phyloP scores from a whole-genome alignment of 1,139 yeast species.

The Candida sanyaensis region DNA sequence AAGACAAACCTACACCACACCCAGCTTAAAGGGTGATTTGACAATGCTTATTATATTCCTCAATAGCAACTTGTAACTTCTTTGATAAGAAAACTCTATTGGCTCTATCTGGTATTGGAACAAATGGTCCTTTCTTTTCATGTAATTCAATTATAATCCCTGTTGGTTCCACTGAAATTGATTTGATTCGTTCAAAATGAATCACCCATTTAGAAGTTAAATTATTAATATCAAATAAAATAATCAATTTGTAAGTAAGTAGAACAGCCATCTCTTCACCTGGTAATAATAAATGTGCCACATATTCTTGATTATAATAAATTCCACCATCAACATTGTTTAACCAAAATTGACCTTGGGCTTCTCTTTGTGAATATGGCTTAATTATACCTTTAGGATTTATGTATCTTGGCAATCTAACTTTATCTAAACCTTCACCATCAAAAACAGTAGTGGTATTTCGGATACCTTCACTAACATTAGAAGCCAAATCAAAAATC shows the following conservation, averaged over 20 bases:
- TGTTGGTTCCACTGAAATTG: conserved; percentile 75
- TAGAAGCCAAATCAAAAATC: conserved; percentile 86
- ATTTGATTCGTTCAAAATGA: conserved; percentile 57
- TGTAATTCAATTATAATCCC: conserved; percentile 74
- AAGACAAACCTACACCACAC: conserved; percentile 7
- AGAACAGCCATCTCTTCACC: conserved; percentile 79
- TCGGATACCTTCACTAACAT: conserved; percentile 90
- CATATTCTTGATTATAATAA: conserved; percentile 68
- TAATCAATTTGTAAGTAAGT: conserved; percentile 71
- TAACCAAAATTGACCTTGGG: conserved; percentile 94
- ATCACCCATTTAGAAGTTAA: conserved; percentile 69
- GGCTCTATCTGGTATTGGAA: conserved; percentile 73
- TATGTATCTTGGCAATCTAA: conserved; percentile 78
- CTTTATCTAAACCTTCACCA: conserved; percentile 74
- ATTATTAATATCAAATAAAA: conserved; percentile 67
- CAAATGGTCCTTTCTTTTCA: conserved; percentile 65
- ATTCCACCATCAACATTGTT: conserved; percentile 82
- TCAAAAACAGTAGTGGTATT: conserved; percentile 93
- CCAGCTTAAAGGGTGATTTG: conserved; percentile 34
- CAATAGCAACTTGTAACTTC: conserved; percentile 79
- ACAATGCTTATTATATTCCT: conserved; percentile 68
- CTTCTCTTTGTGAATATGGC: conserved; percentile 78
- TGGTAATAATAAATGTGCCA: conserved; percentile 82
- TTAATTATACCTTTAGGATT: conserved; percentile 69
- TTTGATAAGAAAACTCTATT: conserved; percentile 69